Base-by-base conservation (phyloP, 257 asterid species). In the Eucommia ulmoides region DNA sequence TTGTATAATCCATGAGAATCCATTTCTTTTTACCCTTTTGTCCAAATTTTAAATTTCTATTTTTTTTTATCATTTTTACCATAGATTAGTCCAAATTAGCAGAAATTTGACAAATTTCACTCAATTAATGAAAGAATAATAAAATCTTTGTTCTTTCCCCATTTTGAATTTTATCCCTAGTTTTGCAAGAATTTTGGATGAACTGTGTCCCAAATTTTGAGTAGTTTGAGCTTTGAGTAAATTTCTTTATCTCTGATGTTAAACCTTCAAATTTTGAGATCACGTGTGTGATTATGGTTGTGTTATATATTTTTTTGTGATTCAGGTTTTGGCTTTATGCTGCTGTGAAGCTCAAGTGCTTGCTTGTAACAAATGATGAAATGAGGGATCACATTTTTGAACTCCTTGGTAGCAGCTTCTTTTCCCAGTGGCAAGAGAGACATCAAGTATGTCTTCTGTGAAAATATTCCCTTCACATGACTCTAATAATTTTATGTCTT, bases 301-400 rank as follows among this genome's bases (percentile, higher is more conserved):
- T 54, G 52, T 29, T 45, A 21, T 15, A 46, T 12, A 2, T 19
- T 35, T n/a, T 49, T 21, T 10, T 24, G 22, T 59, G 20, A 67
- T 55, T 52, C 58, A 89, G 98, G 96, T 89, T 85, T 65, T 89
- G 98, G 98, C 82, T 89, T 29, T 85, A 78, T 63, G 94, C 94
- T 52, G 79, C 98, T 50, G 96, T 82, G 56, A 82, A 85, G 59
- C 73, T 70, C 20, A 79, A 83, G 84, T 80, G 96, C 65, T 66
- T 85, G 72, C 75, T 89, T 45, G 86, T 89, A 60, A 85, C 98
- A 55, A 89, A 89, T 59, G 98, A 89, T 71, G 92, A 89, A 72
- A 89, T 89, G 98, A 78, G 98, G 66, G 98, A 89, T 77, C 98
- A 89, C 63, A 89, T 85, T 55, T 89, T 89, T 68, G 96, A 82